These are phyloP conservation scores for Tricholoma bakamatsutake DNA, from an alignment of 768 basidiomycete species.

Conservation along the genomic window DNA sequence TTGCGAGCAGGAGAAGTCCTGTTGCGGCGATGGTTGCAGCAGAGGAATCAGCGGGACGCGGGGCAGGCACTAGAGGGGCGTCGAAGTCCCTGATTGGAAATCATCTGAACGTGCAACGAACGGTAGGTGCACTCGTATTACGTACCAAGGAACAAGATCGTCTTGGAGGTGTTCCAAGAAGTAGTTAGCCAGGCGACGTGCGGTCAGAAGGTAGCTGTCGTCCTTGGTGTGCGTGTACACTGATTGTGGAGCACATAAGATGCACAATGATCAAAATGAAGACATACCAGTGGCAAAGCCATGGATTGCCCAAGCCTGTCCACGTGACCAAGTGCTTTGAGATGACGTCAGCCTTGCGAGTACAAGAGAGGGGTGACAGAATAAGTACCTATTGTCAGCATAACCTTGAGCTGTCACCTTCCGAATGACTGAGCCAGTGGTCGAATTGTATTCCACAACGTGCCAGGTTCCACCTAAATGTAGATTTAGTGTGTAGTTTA, in stretches of 20 bases:
- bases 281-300: constrained; percentile 63
- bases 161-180: constrained; percentile 52
- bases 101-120: constrained; percentile 1
- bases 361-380: background rate
- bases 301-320: constrained; percentile 68
- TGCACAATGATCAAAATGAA: background rate
- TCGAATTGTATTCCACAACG: constrained; percentile 61
- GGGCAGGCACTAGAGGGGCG: constrained; percentile 48
- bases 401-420: constrained; percentile 59
- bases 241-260: constrained; percentile 15
- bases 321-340: constrained; percentile 66
- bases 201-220: constrained; percentile 49
- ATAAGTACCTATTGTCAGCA: constrained; percentile 37
- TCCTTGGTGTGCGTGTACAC: constrained; percentile 56
- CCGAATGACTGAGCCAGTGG: constrained; percentile 52
- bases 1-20: constrained; percentile 53
- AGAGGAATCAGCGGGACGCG: constrained; percentile 62
- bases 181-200: constrained; percentile 51
- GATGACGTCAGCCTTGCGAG: background rate
- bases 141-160: constrained; percentile 65
- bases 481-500: background rate
- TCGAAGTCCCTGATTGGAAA: constrained; percentile 57
- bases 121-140: background rate
- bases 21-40: constrained; percentile 60
- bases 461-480: constrained; percentile 47